Evolutionary conservation across 179 eudicot species (phyloP).

Genomic region (Carnegiea gigantea): DNA sequence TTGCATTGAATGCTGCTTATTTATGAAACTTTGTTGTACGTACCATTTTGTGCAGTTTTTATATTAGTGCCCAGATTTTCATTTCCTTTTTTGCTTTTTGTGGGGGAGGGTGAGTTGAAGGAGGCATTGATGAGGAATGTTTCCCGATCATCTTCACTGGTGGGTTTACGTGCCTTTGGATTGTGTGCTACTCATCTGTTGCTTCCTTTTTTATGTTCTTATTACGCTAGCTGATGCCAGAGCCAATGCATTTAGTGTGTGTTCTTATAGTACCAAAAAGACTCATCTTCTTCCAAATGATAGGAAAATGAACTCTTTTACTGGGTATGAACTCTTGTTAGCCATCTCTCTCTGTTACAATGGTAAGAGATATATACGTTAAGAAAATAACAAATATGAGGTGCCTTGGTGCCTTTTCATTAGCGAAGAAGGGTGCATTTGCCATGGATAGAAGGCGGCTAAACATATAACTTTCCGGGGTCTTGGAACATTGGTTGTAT

Average conservation of each 20-base stretch:
- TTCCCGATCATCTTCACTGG: neutral
- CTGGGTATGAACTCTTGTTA: neutral
- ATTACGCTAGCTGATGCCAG: neutral
- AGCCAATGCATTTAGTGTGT: constrained; percentile 1
- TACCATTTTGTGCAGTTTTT: neutral
- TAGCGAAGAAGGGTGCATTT: neutral
- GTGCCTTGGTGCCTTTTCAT: neutral
- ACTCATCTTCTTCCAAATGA: neutral
- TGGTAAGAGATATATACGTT: neutral
- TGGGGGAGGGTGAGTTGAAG: neutral
- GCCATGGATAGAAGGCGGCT: neutral
- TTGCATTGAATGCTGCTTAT: constrained; percentile 1
- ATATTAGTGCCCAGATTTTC: neutral
- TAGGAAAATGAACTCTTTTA: neutral
- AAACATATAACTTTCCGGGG: neutral
- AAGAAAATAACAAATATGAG: neutral
- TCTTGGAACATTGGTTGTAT: neutral
- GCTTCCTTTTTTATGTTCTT: neutral
- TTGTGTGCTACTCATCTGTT: neutral
- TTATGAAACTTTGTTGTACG: constrained; percentile 1
- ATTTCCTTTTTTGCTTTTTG: neutral
- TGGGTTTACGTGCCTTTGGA: neutral
- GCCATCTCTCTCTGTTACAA: neutral
- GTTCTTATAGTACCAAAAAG: neutral
- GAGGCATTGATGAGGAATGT: neutral